Percentiles rank a stretch among this genome's conserved stretches.
Conservation (phyloP, 2,329 filamentous ascomycete species). For the Diaporthe vaccinii region DNA sequence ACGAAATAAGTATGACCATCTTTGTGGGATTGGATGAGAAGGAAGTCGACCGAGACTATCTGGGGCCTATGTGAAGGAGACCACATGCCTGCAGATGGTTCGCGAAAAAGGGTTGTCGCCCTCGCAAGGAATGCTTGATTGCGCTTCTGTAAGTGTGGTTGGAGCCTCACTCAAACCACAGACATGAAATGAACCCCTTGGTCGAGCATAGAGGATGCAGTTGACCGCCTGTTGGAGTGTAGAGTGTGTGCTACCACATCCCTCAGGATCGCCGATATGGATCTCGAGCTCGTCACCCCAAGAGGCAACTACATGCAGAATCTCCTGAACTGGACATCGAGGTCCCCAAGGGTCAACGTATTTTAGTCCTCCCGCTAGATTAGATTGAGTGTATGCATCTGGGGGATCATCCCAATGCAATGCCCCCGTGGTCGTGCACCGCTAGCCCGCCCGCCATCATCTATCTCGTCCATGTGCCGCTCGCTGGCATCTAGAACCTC, state of each 20-base stretch:
- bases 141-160: neutral
- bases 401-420: neutral
- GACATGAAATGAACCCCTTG: neutral
- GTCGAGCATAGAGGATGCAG: neutral
- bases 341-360: neutral
- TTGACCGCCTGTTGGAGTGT: neutral
- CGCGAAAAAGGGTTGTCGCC: neutral
- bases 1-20: too few species aligned
- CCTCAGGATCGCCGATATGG: neutral
- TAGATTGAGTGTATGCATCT: neutral
- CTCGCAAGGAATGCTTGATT: neutral
- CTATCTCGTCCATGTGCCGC: slow-evolving; percentile 16
- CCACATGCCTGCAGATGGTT: neutral
- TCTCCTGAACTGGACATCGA: neutral
- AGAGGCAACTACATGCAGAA: neutral
- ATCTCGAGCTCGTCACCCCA: neutral
- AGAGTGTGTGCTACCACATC: neutral
- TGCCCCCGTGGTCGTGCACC: slow-evolving; percentile 16
- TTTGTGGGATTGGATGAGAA: neutral
- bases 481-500: neutral
- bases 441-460: slow-evolving; percentile 22
- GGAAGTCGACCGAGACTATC: neutral
- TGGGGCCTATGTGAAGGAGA: neutral
- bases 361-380: neutral
- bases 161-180: neutral